These are phyloP conservation scores for Solanum dulcamara DNA, from an alignment of 257 asterid species.

Conservation along the genomic window DNA sequence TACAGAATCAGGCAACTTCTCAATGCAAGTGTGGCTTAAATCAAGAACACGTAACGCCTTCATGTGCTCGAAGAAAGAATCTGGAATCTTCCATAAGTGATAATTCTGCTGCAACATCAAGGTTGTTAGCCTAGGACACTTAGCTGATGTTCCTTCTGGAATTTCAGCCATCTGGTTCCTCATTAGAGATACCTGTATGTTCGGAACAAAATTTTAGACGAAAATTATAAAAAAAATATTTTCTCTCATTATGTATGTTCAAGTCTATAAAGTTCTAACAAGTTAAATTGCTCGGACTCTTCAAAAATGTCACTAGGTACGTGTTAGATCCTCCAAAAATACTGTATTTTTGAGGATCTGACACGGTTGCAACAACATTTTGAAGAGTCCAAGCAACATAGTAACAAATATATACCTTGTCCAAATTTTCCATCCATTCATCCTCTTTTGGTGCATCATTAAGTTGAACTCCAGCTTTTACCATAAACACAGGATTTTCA, in stretches of 20 bases:
- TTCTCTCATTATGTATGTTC: too few species aligned
- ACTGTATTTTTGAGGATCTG: too few species aligned
- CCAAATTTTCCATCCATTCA: constrained; percentile 17
- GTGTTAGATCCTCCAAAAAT: neutral
- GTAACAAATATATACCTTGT: constrained; percentile 1
- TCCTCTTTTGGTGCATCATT: neutral
- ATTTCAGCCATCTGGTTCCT: constrained; percentile 9
- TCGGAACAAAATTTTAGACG: neutral
- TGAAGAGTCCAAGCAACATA: neutral
- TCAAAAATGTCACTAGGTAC: neutral
- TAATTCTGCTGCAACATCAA: constrained; percentile 11
- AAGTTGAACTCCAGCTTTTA: constrained; percentile 18
- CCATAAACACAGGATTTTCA: constrained; percentile 13
- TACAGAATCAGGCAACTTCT: constrained; percentile 11
- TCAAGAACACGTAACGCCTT: constrained; percentile 12
- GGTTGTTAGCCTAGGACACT: constrained; percentile 17
- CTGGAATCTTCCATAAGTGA: constrained; percentile 15
- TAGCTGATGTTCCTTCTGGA: constrained; percentile 3
- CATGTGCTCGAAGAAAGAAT: constrained; percentile 14
- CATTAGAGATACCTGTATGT: constrained; percentile 15
- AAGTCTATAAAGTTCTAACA: neutral
- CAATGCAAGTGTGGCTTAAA: constrained; percentile 8
- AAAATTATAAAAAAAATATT: neutral
- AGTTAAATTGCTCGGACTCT: neutral
- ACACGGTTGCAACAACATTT: neutral